Evolutionary conservation across 2,329 filamentous ascomycete genomes (phyloP), one percentile per base, ranked within the genome.

Genomic region (Ustilaginoidea virens): DNA sequence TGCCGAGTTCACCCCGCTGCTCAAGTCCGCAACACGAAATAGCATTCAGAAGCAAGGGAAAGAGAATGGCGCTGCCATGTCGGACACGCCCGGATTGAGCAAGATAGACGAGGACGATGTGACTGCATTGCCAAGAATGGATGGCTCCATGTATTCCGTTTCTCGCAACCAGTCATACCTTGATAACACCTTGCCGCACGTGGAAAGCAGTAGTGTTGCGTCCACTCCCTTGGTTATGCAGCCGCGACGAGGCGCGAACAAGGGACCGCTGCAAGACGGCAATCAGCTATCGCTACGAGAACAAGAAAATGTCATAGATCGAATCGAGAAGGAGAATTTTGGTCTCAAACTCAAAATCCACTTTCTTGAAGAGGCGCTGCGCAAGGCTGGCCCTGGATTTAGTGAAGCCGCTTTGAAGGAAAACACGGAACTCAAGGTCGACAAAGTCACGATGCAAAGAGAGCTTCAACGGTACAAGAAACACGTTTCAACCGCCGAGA

Each of bases 251-350:
- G 64, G 64, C 29, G 69, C 66, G 25, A 66, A 65, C 30, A 74
- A 73, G 30, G 77, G 74, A 1, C 69, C 81, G 4, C 55, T 92
- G 21, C 77, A 86, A 36, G 79, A 90, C 42, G 85, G 85, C 13
- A 93, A 94, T 43, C 78, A 92, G 47, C 66, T 94, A 41, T 93
- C 90, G 1, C 56, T 98, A 33, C 76, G 85, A 36, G 90, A 98
- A 48, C 90, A 98, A 52, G 90, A 96, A 54, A 85, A 83, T 41
- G 80, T 90, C 40, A 87, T 98, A 42, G 82, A 94, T 56, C 81
- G 81, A 47, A 87, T 98, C 43, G 85, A 94, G 48, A 98, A 98
- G 60, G 90, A 96, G 48, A 98, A 98, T 48, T 98, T 96, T 48
- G 83, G 83, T 15, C 64, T 98, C 30, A 96, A 96, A 54, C 68